phyloP scores from a whole-genome alignment of 768 basidiomycete species.

The Macrolepiota fuliginosa region DNA sequence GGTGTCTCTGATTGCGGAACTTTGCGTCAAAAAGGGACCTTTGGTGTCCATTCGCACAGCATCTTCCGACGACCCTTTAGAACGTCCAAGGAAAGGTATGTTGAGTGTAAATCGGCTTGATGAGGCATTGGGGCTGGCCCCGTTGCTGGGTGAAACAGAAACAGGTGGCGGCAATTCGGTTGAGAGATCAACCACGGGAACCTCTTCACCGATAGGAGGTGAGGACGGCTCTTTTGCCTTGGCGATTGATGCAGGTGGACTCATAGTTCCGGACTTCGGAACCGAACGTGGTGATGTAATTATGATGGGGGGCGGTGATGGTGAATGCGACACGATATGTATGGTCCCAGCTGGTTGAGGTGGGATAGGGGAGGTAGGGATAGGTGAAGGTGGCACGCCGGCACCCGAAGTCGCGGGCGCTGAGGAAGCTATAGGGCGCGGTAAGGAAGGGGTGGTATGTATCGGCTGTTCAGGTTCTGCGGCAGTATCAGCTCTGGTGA shows the following conservation, averaged over 20 bases:
- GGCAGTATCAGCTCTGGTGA: background rate
- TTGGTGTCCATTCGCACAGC: conserved; percentile 1
- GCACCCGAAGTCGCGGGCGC: background rate
- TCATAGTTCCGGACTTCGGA: background rate
- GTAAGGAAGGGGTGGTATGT: background rate
- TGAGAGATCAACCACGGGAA: conserved; percentile 15
- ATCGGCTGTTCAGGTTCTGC: background rate
- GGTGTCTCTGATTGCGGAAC: background rate
- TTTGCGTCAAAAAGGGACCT: background rate
- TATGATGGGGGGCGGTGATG: background rate
- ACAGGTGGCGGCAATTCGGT: background rate
- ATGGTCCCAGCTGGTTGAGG: background rate
- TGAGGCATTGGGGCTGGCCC: background rate
- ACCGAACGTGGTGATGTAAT: background rate
- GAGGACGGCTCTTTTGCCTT: conserved; percentile 5
- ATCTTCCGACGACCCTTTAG: conserved; percentile 13
- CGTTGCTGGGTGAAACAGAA: background rate
- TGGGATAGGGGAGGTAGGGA: background rate
- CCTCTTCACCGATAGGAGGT: conserved; percentile 17
- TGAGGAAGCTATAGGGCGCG: background rate
- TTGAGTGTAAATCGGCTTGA: conserved; percentile 17
- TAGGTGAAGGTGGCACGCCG: background rate
- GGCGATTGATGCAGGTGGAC: background rate
- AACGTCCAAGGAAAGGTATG: conserved; percentile 21
- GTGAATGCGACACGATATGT: background rate